Base-by-base conservation (phyloP, 306 rosid genomes). In the Trifolium pratense region DNA sequence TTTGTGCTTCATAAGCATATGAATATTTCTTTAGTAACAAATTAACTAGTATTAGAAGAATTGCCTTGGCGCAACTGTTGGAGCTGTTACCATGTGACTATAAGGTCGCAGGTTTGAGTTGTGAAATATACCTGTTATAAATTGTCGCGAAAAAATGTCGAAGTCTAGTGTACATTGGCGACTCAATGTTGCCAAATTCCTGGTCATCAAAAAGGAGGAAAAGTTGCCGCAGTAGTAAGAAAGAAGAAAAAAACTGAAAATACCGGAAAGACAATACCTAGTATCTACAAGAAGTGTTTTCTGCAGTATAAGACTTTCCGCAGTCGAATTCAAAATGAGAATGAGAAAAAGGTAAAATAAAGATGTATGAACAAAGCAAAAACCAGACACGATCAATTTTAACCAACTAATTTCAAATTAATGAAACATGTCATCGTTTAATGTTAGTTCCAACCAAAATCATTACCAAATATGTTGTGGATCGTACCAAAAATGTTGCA, bases 181-280 rank as follows among this genome's bases (percentile, higher is more conserved):
- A 81, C 84, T 93, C 97, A 37, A 93, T 83, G 75, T 91, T 91
- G 37, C 97, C 94, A 40, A 93, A 93, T 80, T 93, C 98, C 98
- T 93, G 89, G 71, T 72, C n/a, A 71, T 57, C 39, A 81, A 45
- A 76, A 31, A 62, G 61, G 61, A n/a, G 20, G 66, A 57, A 42
- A 58, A 31, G 25, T 20, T 21, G 63, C 61, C 39, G 42, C 71
- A 36, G 46, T 25, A 32, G 73, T 25, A 26, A 40, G 39, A 36
- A 36, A 48, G 29, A 60, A 10, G 59, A 75, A 60, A 60, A 10
- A 66, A 75, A 60, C 57, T 66, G 73, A 66, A 43, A 68, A 74
- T 51, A 39, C 63, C 59, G 46, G 67, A 67, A 66, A 69, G 40
- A 15, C 25, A 57, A 57, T 48, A 59, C 58, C 51, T 59, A 40